Evolutionary conservation across 495 filamentous ascomycete species (phyloP).

Genomic region (Choiromyces venosus): DNA sequence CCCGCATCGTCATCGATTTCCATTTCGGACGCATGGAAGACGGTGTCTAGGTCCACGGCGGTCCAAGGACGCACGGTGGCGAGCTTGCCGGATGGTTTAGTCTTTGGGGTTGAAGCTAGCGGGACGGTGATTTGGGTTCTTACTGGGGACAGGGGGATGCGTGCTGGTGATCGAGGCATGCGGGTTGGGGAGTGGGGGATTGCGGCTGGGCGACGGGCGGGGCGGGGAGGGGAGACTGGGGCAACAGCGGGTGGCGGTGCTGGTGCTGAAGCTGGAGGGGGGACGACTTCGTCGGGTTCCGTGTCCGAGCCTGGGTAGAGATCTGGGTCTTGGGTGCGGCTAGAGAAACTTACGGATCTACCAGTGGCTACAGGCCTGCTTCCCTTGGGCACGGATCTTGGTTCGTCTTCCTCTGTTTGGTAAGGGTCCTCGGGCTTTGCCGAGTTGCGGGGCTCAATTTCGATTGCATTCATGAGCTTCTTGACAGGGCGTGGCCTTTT

Average conservation of each 20-base stretch:
- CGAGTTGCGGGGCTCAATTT: neutral
- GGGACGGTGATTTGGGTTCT: constrained; percentile 28
- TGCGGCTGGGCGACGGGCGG: neutral
- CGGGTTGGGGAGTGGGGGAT: constrained; percentile 8
- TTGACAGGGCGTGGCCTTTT: neutral
- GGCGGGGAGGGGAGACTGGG: neutral
- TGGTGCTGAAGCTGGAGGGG: too few species aligned
- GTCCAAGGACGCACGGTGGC: constrained; percentile 64
- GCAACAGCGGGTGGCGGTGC: neutral
- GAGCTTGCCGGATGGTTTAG: constrained; percentile 40
- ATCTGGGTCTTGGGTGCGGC: neutral
- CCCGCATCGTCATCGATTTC: constrained; percentile 56
- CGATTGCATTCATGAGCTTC: neutral
- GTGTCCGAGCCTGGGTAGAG: neutral
- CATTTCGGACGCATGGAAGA: constrained; percentile 48
- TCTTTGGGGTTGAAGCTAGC: constrained; percentile 21
- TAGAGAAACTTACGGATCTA: neutral
- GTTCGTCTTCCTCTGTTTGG: constrained; percentile 3
- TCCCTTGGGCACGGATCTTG: neutral
- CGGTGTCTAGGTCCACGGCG: constrained; percentile 63
- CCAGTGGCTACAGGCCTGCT: neutral
- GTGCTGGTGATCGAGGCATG: constrained; percentile 7
- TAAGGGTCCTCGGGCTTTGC: neutral
- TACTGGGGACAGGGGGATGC: constrained; percentile 32
- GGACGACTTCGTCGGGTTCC: neutral